Evolutionary conservation across 2,329 filamentous ascomycete species (phyloP).

Genomic region (Penicillium paneum): DNA sequence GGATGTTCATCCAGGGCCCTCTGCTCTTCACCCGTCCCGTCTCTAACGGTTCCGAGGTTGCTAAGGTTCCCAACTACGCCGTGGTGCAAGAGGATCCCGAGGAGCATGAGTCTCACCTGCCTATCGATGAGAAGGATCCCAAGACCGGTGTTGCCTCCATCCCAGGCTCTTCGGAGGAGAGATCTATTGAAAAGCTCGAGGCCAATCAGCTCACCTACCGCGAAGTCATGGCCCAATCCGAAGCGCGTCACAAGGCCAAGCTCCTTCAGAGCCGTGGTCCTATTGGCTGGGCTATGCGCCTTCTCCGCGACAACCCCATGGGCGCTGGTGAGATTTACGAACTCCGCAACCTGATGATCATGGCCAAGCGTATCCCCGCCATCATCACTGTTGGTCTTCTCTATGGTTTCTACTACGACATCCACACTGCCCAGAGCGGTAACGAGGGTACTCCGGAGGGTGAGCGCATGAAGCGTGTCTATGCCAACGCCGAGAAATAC

Average conservation of each 20-base stretch:
- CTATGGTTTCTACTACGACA: slow-evolving; percentile 79
- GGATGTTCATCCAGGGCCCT: slow-evolving; percentile 60
- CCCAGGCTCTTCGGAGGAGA: slow-evolving; percentile 32
- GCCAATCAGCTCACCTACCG: slow-evolving; percentile 58
- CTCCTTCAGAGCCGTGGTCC: slow-evolving; percentile 63
- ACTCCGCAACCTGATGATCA: slow-evolving; percentile 62
- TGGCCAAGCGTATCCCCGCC: slow-evolving; percentile 66
- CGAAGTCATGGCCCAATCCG: slow-evolving; percentile 56
- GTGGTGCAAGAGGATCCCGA: slow-evolving; percentile 66
- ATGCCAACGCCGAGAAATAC: slow-evolving; percentile 62
- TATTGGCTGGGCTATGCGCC: slow-evolving; percentile 80
- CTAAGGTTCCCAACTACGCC: slow-evolving; percentile 69
- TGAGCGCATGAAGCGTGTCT: slow-evolving; percentile 66
- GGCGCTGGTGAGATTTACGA: slow-evolving; percentile 73
- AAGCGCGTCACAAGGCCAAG: slow-evolving; percentile 59
- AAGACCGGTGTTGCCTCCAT: slow-evolving; percentile 17
- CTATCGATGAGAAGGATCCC: slow-evolving; percentile 23
- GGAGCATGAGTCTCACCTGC: slow-evolving; percentile 36
- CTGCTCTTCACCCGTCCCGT: slow-evolving; percentile 60
- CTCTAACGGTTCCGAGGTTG: slow-evolving; percentile 52
- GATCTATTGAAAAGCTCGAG: slow-evolving; percentile 47
- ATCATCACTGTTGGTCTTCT: slow-evolving; percentile 60
- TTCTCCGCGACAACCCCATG: slow-evolving; percentile 69
- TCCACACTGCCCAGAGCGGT: slow-evolving; percentile 71
- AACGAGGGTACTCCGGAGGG: slow-evolving; percentile 70